phyloP scores from a whole-genome alignment of 768 basidiomycete species.

The Xanthoconium purpureum region DNA sequence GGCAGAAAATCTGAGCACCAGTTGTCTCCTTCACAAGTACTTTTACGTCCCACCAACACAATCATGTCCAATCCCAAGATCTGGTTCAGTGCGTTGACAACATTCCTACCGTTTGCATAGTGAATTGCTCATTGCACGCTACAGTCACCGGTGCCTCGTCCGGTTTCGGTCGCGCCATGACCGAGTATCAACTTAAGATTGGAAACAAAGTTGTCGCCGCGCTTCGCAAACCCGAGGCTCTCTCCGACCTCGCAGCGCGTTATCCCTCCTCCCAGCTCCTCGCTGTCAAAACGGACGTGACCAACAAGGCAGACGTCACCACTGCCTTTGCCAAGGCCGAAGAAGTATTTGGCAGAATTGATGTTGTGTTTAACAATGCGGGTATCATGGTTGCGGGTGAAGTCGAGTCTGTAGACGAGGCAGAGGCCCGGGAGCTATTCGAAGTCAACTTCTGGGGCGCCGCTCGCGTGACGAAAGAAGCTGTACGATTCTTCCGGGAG shows the following conservation, averaged over 20 bases:
- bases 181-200: slow-evolving; percentile 31
- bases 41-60: too few species aligned
- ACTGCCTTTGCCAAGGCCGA: slow-evolving; percentile 28
- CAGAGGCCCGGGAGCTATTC: slow-evolving; percentile 33
- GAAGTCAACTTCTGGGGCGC: slow-evolving; percentile 21
- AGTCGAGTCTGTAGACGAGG: slow-evolving; percentile 34
- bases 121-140: background rate
- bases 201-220: slow-evolving; percentile 43
- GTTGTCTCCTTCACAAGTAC: too few species aligned
- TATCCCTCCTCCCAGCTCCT: slow-evolving; percentile 23
- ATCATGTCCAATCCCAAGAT: slow-evolving; percentile 18
- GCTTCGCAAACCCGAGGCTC: slow-evolving; percentile 35
- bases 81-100: slow-evolving; percentile 14
- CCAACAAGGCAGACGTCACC: slow-evolving; percentile 17
- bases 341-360: slow-evolving; percentile 32
- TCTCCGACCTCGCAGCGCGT: slow-evolving; percentile 8
- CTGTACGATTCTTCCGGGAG: slow-evolving; percentile 37
- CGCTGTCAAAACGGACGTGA: slow-evolving; percentile 34
- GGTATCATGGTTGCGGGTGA: slow-evolving; percentile 30
- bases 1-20: too few species aligned
- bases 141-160: slow-evolving; percentile 36
- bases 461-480: slow-evolving; percentile 27
- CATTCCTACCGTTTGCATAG: background rate
- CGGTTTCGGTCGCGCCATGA: slow-evolving; percentile 37
- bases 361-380: slow-evolving; percentile 39